Evolutionary conservation across 768 basidiomycete species (phyloP), one percentile per base, ranked within the genome.

Genomic region (Xanthoconium purpureum): DNA sequence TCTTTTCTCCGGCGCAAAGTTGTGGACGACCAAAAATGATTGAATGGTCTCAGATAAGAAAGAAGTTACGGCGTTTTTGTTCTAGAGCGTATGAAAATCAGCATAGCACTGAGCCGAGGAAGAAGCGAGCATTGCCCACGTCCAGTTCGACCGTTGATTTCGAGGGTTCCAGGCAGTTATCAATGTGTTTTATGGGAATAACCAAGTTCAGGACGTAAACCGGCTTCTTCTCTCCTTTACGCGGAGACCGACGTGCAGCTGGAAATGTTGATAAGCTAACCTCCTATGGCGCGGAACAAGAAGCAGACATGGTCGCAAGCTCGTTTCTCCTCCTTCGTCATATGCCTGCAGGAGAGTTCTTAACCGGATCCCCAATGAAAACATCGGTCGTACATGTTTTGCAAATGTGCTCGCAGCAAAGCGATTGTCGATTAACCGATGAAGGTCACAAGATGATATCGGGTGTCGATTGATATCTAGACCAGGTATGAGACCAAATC

Each of bases 401-500:
- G 77, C 76, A 69, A 93, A 93, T 13, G 85, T 79, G 65, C 89
- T 91, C 14, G 76, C 71, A 5, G 79, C 72, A 65, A 95, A 95
- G 39, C 75, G 70, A 10, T 71, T 66, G 54, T 94, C 89, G 60
- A 95, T 84, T 40, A 76, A 61, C 24, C 80, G 82, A 65, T 91
- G 87, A 11, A 95, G 73, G 44, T 90, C 88, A 63, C 84, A 83
- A 14, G 68, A 65, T 15, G 80, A 74, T 32, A 95, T 71, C 5
- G 84, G 84, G 63, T 92, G 90, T 18, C 75, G 77, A 71, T 96
- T 96, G 68, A 96, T 79, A 67, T 88, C 94, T 96, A 62, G 52
- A 56, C 39, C 45, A 29, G 50, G 18, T 55, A 20, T 38, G 24
- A 33, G 46, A 46, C 52, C 30, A 18, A 47, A 57, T 50, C 38